phyloP scores from a whole-genome alignment of 2,329 filamentous ascomycete genomes.

The Botryotinia globosa region DNA sequence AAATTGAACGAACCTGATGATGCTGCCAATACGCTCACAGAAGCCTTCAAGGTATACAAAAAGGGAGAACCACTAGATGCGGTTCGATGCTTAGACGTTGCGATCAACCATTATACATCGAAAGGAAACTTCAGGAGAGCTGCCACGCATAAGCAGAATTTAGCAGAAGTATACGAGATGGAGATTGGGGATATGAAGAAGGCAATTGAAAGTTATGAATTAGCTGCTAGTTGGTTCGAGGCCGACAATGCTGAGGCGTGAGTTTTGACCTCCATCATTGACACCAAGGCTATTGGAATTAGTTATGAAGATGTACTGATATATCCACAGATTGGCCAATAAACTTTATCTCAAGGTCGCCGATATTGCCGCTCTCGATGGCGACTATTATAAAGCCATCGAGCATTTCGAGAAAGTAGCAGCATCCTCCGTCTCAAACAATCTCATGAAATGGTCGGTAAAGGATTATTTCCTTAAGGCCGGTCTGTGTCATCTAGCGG shows the following conservation, averaged over 20 bases:
- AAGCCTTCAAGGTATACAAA: constrained; percentile 93
- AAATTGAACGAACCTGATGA: constrained; percentile 90
- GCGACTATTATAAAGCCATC: constrained; percentile 81
- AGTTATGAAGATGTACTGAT: constrained; percentile 17
- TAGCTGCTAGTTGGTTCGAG: constrained; percentile 86
- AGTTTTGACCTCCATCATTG: constrained; percentile 39
- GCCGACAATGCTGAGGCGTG: constrained; percentile 80
- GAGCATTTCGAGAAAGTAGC: constrained; percentile 82
- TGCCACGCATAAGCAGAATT: constrained; percentile 83
- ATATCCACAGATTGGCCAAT: constrained; percentile 68
- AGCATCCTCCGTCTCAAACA: constrained; percentile 75
- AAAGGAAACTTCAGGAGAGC: constrained; percentile 91
- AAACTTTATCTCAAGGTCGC: constrained; percentile 92
- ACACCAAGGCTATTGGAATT: background rate
- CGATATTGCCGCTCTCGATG: constrained; percentile 77
- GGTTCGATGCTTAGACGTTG: constrained; percentile 72
- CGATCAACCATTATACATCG: constrained; percentile 80
- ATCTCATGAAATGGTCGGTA: constrained; percentile 88
- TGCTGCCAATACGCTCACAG: constrained; percentile 80
- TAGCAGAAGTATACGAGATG: constrained; percentile 82
- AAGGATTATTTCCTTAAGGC: constrained; percentile 96
- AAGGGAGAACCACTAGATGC: constrained; percentile 82
- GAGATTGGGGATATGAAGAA: constrained; percentile 75
- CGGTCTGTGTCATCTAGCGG: constrained; percentile 81
- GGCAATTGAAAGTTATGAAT: constrained; percentile 80